Evolutionary conservation across 306 rosid species (phyloP).

Genomic region (Casuarina equisetifolia): DNA sequence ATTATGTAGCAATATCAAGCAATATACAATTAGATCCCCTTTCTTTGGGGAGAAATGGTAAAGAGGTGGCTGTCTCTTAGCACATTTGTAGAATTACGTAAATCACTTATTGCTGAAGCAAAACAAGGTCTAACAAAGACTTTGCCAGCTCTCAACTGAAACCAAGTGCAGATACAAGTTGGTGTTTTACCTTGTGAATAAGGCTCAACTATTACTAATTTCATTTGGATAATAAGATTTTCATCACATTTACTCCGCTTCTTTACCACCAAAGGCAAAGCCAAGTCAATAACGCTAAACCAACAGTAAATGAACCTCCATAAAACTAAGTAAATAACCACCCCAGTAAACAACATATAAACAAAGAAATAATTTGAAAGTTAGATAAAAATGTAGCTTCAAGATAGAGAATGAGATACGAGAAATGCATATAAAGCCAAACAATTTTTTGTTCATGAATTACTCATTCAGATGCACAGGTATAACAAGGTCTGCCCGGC

Average conservation of each 20-base stretch:
- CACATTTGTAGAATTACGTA: neutral
- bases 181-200: constrained; percentile 4
- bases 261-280: neutral
- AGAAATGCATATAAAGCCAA: constrained; percentile 3
- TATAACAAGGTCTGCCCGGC: neutral
- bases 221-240: neutral
- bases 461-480: constrained; percentile 7
- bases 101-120: neutral
- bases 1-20: neutral
- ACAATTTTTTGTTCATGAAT: neutral
- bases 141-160: neutral
- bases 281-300: neutral
- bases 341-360: neutral
- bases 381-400: neutral
- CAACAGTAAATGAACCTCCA: neutral
- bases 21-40: neutral
- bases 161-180: neutral
- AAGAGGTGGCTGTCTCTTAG: neutral
- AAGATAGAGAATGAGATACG: neutral
- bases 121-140: neutral
- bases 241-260: neutral
- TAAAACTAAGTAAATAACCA: neutral
- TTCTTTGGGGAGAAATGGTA: neutral
- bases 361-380: neutral
- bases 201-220: neutral